These are phyloP conservation scores for Colletotrichum lupini DNA, from an alignment of 2,329 filamentous ascomycete genomes.

Conservation along the genomic window DNA sequence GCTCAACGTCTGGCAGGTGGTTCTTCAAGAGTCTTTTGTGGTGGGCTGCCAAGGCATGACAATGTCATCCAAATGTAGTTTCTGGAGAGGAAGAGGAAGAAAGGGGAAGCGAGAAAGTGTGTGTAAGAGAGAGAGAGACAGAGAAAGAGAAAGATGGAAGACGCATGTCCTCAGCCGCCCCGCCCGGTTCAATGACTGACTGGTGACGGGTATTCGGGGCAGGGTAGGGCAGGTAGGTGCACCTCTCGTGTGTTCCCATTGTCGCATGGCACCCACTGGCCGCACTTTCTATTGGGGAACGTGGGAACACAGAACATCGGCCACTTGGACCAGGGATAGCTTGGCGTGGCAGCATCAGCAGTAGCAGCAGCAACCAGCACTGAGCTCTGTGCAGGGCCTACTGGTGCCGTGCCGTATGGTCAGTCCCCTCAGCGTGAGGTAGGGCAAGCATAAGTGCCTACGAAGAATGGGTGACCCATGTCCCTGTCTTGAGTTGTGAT, in stretches of 20 bases:
- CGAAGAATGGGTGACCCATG: slow-evolving; percentile 14
- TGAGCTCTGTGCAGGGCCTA: slow-evolving; percentile 6
- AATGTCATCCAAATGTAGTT: background rate
- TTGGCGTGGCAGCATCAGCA: slow-evolving; percentile 6
- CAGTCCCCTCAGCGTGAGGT: slow-evolving; percentile 11
- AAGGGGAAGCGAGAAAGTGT: background rate
- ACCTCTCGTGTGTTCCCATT: slow-evolving; percentile 28
- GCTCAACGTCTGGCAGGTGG: background rate
- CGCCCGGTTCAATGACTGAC: slow-evolving; percentile 10
- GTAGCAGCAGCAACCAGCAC: background rate
- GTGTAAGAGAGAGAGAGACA: background rate
- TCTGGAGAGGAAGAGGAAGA: background rate
- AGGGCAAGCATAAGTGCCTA: background rate
- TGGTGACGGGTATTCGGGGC: slow-evolving; percentile 15
- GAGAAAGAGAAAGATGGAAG: background rate
- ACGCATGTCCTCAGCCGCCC: slow-evolving; percentile 15
- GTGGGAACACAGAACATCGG: slow-evolving; percentile 22
- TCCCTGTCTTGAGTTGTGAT: slow-evolving; percentile 6
- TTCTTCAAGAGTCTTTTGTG: background rate
- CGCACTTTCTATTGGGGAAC: slow-evolving; percentile 21
- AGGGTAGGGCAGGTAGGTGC: slow-evolving; percentile 20
- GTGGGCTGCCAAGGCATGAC: background rate
- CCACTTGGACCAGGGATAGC: slow-evolving; percentile 16
- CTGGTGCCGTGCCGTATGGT: background rate
- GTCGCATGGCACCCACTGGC: slow-evolving; percentile 22